A percentile compares a stretch with the other conserved stretches of the same genome.
phyloP scores from a whole-genome alignment of 768 basidiomycete genomes.

The Collybiopsis luxurians region DNA sequence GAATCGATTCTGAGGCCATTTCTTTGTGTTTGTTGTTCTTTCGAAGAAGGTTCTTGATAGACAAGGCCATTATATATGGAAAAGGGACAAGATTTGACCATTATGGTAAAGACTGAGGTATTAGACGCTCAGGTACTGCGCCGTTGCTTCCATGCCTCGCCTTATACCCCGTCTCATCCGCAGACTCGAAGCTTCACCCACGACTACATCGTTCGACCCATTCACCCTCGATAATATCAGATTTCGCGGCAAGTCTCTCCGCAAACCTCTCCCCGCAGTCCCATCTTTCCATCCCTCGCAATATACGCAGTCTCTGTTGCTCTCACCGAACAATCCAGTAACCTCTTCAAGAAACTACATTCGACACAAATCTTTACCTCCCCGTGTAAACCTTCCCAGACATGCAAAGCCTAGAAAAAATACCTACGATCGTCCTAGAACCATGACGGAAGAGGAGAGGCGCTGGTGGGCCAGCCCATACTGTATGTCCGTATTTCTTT shows the following conservation, averaged over 20 bases:
- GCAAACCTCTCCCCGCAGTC: conserved; percentile 25
- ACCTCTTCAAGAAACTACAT: conserved; percentile 44
- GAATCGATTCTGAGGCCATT: conserved; percentile 12
- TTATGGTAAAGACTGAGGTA: conserved; percentile 56
- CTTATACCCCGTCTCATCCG: conserved; percentile 7
- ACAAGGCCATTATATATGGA: conserved; percentile 12
- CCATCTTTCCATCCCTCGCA: conserved; percentile 45
- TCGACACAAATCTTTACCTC: conserved; percentile 58
- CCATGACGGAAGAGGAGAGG: conserved; percentile 63
- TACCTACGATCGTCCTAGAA: conserved; percentile 39
- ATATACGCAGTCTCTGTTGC: conserved; percentile 58
- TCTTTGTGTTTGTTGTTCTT: conserved; percentile 24
- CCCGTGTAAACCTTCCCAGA: conserved; percentile 35
- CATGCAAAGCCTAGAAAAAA: conserved; percentile 14
- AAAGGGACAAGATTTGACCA: too few species aligned
- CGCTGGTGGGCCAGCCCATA: conserved; percentile 77
- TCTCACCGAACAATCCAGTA: conserved; percentile 55
- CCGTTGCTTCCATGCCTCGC: conserved; percentile 7
- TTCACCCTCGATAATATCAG: conserved; percentile 12
- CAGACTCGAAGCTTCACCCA: not conserved
- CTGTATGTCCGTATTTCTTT: conserved; percentile 41
- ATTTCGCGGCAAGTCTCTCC: conserved; percentile 26
- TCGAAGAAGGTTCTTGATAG: conserved; percentile 34
- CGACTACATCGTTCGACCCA: conserved; percentile 8
- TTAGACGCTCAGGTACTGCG: conserved; percentile 64